phyloP scores from a whole-genome alignment of 2,329 filamentous ascomycete genomes.

The Colletotrichum gloeosporioides region DNA sequence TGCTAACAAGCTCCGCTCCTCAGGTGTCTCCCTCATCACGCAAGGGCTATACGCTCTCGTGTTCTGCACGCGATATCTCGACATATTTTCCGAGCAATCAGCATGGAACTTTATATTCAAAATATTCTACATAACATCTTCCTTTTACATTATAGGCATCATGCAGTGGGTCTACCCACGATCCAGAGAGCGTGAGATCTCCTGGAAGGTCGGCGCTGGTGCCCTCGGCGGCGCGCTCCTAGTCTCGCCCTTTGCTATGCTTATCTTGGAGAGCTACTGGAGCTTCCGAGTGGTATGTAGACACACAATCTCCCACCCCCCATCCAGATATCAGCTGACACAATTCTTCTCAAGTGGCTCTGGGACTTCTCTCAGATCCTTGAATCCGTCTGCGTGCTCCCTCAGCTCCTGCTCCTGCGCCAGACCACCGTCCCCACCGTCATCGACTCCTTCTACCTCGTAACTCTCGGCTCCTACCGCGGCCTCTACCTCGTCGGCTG shows the following conservation, averaged over 20 bases:
- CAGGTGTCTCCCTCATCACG: conserved; percentile 88
- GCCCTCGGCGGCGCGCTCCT: conserved; percentile 70
- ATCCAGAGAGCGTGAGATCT: conserved; percentile 87
- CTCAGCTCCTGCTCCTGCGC: conserved; percentile 87
- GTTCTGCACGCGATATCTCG: conserved; percentile 86
- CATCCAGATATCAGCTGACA: neutral
- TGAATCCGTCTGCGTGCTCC: conserved; percentile 88
- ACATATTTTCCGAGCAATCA: conserved; percentile 68
- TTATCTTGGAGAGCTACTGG: conserved; percentile 66
- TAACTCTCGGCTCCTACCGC: conserved; percentile 86
- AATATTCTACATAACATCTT: conserved; percentile 84
- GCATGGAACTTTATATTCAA: conserved; percentile 84
- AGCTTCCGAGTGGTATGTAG: conserved; percentile 54
- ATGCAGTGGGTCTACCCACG: conserved; percentile 89
- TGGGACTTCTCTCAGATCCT: conserved; percentile 92
- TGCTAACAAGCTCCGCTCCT: conserved; percentile 19
- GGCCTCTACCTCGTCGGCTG: conserved; percentile 91
- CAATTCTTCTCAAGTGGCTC: conserved; percentile 63
- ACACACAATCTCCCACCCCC: neutral
- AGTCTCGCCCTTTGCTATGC: conserved; percentile 74
- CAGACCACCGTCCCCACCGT: conserved; percentile 97
- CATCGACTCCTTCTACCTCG: conserved; percentile 94
- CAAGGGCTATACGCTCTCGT: conserved; percentile 87
- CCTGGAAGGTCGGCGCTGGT: conserved; percentile 87
- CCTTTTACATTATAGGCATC: conserved; percentile 83